Conservation (phyloP, 768 basidiomycete genomes). For the Fistulinella prunicolor region DNA sequence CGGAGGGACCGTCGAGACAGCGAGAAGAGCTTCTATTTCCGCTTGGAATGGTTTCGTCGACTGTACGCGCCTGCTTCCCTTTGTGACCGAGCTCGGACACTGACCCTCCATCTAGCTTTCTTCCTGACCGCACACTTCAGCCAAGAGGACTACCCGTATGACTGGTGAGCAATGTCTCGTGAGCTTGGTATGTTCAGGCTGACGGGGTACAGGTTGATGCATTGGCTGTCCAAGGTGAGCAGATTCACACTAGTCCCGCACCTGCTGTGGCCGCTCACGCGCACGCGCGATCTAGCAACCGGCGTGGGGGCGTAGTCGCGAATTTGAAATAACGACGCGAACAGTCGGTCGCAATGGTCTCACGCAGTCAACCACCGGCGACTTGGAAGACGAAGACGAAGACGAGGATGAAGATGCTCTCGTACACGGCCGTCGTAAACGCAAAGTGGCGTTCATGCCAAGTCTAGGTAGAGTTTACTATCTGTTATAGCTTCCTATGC, state of each 20-base stretch:
- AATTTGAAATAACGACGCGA: slow-evolving; percentile 88
- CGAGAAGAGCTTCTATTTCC: slow-evolving; percentile 73
- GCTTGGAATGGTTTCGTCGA: slow-evolving; percentile 91
- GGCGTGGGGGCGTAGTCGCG: slow-evolving; percentile 83
- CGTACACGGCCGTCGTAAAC: slow-evolving; percentile 67
- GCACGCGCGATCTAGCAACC: slow-evolving; percentile 60
- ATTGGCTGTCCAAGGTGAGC: slow-evolving; percentile 79
- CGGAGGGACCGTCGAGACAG: slow-evolving; percentile 86
- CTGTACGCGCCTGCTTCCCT: slow-evolving; percentile 41
- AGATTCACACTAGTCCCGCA: slow-evolving; percentile 4
- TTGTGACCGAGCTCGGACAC: not conserved
- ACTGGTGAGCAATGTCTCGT: slow-evolving; percentile 51
- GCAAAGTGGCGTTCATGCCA: slow-evolving; percentile 85
- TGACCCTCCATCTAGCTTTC: slow-evolving; percentile 53
- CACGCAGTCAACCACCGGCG: slow-evolving; percentile 66
- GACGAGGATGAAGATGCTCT: slow-evolving; percentile 54
- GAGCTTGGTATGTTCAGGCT: not conserved
- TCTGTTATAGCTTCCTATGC: slow-evolving; percentile 8
- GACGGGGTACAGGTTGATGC: slow-evolving; percentile 63
- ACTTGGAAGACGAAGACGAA: slow-evolving; percentile 77
- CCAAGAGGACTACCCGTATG: slow-evolving; percentile 84
- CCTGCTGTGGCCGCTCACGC: slow-evolving; percentile 15
- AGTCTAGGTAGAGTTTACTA: slow-evolving; percentile 57
- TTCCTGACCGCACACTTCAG: slow-evolving; percentile 88
- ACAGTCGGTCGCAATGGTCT: slow-evolving; percentile 62